phyloP scores from a whole-genome alignment of 768 basidiomycete genomes.

The Auriscalpium vulgare region DNA sequence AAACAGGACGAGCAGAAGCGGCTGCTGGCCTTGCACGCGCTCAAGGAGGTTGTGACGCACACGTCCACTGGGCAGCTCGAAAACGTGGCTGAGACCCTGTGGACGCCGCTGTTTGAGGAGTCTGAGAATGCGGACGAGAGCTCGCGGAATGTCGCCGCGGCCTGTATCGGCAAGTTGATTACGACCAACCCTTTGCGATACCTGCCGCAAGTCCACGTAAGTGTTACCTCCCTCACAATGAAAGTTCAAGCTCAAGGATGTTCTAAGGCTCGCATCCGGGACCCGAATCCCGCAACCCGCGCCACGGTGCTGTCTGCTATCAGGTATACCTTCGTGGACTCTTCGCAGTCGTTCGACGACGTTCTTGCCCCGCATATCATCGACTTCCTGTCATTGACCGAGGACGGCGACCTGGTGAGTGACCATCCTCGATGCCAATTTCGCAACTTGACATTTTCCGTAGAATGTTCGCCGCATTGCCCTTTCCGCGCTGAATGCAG shows the following conservation, averaged over 20 bases:
- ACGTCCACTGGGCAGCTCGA: conserved; percentile 81
- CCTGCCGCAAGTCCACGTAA: conserved; percentile 84
- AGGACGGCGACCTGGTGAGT: conserved; percentile 79
- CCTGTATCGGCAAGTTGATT: conserved; percentile 92
- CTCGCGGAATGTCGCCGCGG: conserved; percentile 89
- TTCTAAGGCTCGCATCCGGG: conserved; percentile 54
- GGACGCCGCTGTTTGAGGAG: conserved; percentile 88
- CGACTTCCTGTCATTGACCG: conserved; percentile 86
- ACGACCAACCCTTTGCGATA: conserved; percentile 87
- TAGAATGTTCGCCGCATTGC: conserved; percentile 89
- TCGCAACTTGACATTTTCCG: neutral
- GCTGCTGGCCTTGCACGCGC: conserved; percentile 79
- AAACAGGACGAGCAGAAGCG: conserved; percentile 72
- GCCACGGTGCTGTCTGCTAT: conserved; percentile 91
- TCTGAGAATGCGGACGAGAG: conserved; percentile 88
- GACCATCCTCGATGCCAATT: neutral
- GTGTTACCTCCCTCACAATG: conserved; percentile 15
- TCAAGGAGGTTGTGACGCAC: conserved; percentile 95
- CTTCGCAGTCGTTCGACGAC: conserved; percentile 80
- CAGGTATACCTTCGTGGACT: conserved; percentile 85
- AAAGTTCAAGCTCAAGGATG: conserved; percentile 1
- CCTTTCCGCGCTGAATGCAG: conserved; percentile 86
- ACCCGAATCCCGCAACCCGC: conserved; percentile 61
- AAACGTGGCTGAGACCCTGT: conserved; percentile 79
- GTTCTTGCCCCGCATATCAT: conserved; percentile 80